A percentile compares a stretch with the other conserved stretches of the same genome.
phyloP scores from a whole-genome alignment of 441 rosid genomes.

The Euphorbia corollata region DNA sequence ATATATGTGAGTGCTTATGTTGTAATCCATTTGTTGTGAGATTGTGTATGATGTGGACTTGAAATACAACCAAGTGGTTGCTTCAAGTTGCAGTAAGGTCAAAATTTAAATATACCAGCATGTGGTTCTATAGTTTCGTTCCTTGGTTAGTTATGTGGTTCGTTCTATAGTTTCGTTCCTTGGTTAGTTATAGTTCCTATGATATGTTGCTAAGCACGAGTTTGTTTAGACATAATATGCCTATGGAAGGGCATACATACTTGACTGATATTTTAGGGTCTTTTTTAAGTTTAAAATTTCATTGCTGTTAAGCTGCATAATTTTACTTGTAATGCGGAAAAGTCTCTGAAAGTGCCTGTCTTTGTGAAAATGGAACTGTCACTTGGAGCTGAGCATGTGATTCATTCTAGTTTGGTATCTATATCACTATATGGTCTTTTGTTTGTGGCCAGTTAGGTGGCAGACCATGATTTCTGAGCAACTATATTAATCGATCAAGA shows the following conservation, averaged over 20 bases:
- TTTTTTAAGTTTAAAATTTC: not conserved
- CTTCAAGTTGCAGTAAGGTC: not conserved
- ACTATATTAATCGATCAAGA: not conserved
- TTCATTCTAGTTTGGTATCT: not conserved
- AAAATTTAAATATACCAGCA: not conserved
- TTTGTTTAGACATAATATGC: not conserved
- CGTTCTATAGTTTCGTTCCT: not conserved
- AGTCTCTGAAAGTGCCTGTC: not conserved
- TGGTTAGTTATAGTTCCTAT: not conserved
- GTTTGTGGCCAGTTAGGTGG: not conserved
- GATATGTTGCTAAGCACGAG: no score
- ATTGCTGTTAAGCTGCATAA: not conserved
- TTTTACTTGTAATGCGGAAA: not conserved
- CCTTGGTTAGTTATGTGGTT: not conserved
- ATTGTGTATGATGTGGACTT: not conserved
- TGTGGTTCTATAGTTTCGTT: not conserved
- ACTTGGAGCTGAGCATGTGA: not conserved
- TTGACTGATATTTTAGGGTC: not conserved
- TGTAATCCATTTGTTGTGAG: not conserved
- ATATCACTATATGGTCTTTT: not conserved
- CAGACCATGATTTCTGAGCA: not conserved
- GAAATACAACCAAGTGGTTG: not conserved
- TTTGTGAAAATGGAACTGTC: not conserved
- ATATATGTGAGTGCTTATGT: not conserved
- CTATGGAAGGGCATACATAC: not conserved